Percentiles rank a stretch among this genome's conserved stretches.
These are phyloP conservation scores for Pythium rishiriense DNA, from an alignment of 352 stramenopile genomes.

Conservation along the genomic window DNA sequence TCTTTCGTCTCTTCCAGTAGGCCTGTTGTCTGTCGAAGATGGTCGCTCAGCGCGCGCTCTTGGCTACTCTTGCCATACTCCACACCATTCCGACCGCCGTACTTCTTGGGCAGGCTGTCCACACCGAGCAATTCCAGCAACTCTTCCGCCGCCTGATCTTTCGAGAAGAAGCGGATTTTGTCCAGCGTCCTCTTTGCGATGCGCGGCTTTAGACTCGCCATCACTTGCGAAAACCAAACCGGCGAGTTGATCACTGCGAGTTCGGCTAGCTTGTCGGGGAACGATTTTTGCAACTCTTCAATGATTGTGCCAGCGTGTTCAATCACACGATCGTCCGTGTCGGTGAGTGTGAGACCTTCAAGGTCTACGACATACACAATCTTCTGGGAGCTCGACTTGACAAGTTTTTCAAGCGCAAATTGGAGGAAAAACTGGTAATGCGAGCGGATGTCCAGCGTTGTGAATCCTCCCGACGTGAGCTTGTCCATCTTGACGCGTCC, in stretches of 20 bases:
- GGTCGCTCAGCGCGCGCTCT: slow-evolving; percentile 60
- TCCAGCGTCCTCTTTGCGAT: slow-evolving; percentile 65
- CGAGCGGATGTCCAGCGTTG: slow-evolving; percentile 61
- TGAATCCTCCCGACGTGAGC: slow-evolving; percentile 64
- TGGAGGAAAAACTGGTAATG: slow-evolving; percentile 82
- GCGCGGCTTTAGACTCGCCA: slow-evolving; percentile 51
- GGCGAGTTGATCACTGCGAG: slow-evolving; percentile 69
- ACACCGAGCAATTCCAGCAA: slow-evolving; percentile 64
- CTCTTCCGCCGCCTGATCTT: slow-evolving; percentile 42
- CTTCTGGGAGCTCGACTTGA: slow-evolving; percentile 58
- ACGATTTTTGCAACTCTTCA: slow-evolving; percentile 55
- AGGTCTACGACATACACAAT: slow-evolving; percentile 79
- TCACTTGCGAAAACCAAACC: slow-evolving; percentile 83
- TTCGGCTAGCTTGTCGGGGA: slow-evolving; percentile 62
- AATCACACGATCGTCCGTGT: slow-evolving; percentile 70
- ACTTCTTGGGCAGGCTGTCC: slow-evolving; percentile 69
- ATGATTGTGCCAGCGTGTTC: slow-evolving; percentile 56
- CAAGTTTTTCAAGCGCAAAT: slow-evolving; percentile 69
- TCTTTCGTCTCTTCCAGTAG: slow-evolving; percentile 75
- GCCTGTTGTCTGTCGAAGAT: slow-evolving; percentile 69
- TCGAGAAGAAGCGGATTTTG: slow-evolving; percentile 63
- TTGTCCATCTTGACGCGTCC: slow-evolving; percentile 81
- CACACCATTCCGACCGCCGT: slow-evolving; percentile 71
- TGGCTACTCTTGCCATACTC: slow-evolving; percentile 81
- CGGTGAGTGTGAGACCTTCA: slow-evolving; percentile 70